Percentiles rank a stretch among this genome's conserved stretches.
phyloP scores from a whole-genome alignment of 2,329 filamentous ascomycete species.

The Nectriaceae sp. region DNA sequence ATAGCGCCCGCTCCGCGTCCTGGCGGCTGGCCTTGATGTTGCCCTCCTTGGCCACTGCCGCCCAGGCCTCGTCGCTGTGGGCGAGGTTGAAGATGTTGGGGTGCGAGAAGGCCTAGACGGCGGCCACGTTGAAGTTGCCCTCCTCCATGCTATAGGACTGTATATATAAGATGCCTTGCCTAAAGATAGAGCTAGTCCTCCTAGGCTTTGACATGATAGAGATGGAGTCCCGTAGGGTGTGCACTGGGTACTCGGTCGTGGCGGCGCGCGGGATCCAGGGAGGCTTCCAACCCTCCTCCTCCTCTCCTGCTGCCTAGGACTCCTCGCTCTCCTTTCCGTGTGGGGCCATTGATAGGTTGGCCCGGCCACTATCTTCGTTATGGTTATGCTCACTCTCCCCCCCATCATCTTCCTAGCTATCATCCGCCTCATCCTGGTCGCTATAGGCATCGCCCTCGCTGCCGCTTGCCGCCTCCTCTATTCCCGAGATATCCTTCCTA shows the following conservation, averaged over 20 bases:
- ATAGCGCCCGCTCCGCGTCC: conserved; percentile 3
- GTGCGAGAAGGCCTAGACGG: too few relatives aligned
- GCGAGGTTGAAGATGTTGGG: too few relatives aligned
- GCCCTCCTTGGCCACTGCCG: conserved; percentile 4
- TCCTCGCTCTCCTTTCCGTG: too few relatives aligned
- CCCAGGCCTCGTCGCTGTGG: conserved; percentile 4
- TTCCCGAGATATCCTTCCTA: neutral
- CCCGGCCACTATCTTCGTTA: neutral
- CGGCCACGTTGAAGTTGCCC: too few relatives aligned
- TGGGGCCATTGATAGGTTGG: conserved; percentile 1
- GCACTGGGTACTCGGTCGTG: conserved; percentile 3
- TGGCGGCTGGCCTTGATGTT: conserved; percentile 6
- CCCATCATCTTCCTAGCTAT: conserved; percentile 6
- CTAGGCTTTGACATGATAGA: conserved; percentile 5
- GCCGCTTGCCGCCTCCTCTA: conserved; percentile 1
- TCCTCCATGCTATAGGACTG: too few relatives aligned
- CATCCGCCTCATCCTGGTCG: conserved; percentile 1
- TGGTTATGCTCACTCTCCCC: too few relatives aligned
- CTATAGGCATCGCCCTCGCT: too few relatives aligned
- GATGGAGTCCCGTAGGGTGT: conserved; percentile 4
- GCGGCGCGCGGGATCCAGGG: conserved; percentile 3
- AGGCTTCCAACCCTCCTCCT: too few relatives aligned
- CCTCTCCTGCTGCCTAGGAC: too few relatives aligned
- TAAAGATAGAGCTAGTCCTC: conserved; percentile 3
- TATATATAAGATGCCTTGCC: conserved; percentile 3